These are phyloP conservation scores for Lichtheimia ornata DNA, from an alignment of 371 early-diverging fungal species.

Conservation along the genomic window DNA sequence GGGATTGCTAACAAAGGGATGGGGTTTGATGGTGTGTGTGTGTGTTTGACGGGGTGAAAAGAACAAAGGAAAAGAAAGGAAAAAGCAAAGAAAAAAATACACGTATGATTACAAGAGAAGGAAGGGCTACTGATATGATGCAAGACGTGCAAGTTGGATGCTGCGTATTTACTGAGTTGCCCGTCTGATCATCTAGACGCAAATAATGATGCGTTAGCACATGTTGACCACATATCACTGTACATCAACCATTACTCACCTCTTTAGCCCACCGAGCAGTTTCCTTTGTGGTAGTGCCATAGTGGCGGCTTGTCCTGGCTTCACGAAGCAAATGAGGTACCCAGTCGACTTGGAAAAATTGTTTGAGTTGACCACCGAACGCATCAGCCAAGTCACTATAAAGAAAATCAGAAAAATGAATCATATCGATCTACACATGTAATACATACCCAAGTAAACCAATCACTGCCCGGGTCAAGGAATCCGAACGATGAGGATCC, in stretches of 20 bases:
- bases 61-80: neutral
- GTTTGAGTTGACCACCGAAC: slow-evolving; percentile 74
- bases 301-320: slow-evolving; percentile 69
- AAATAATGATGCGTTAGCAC: neutral
- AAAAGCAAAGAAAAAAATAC: slow-evolving; percentile 12
- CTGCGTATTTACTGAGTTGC: slow-evolving; percentile 14
- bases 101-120: slow-evolving; percentile 17
- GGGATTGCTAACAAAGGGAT: neutral
- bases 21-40: slow-evolving; percentile 5
- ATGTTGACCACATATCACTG: too few relatives aligned
- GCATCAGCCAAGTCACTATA: slow-evolving; percentile 74
- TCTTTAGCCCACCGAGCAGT: slow-evolving; percentile 83
- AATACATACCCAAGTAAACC: slow-evolving; percentile 76
- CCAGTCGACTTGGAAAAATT: slow-evolving; percentile 66
- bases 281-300: slow-evolving; percentile 66
- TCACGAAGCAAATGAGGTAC: slow-evolving; percentile 68
- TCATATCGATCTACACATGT: neutral
- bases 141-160: neutral
- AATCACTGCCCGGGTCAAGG: slow-evolving; percentile 71
- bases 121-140: neutral
- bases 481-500: slow-evolving; percentile 64
- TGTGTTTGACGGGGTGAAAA: neutral
- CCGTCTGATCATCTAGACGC: slow-evolving; percentile 17
- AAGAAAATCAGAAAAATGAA: neutral
- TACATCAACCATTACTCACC: slow-evolving; percentile 21